These are phyloP conservation scores for Exobasidium rhododendri DNA, from an alignment of 1,284 basidiomycete species.

Conservation along the genomic window DNA sequence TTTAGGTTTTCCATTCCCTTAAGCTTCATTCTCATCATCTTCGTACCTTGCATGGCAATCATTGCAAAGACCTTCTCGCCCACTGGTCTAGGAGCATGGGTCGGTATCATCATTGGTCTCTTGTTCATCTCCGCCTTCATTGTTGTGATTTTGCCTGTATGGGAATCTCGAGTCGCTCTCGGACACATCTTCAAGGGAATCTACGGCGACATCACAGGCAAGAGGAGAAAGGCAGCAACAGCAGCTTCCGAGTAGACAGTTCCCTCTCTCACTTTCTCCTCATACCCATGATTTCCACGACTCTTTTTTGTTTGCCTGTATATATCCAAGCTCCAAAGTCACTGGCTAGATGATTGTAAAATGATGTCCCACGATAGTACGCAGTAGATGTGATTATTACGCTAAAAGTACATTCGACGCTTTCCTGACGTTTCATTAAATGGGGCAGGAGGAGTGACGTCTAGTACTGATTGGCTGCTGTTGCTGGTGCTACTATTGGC, in stretches of 20 bases:
- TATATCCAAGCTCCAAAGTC: no score
- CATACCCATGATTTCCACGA: no score
- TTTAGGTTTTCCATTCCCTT: constrained; percentile 29
- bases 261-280: no score
- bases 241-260: neutral
- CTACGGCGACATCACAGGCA: constrained; percentile 46
- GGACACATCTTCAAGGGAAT: constrained; percentile 64
- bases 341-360: no score
- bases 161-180: constrained; percentile 72
- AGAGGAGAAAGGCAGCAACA: neutral
- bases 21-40: constrained; percentile 34
- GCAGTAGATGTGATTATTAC: no score
- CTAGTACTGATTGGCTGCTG: no score
- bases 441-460: no score
- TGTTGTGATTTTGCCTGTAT: constrained; percentile 79
- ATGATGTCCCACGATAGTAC: no score
- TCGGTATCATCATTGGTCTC: constrained; percentile 69
- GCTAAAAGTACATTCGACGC: no score
- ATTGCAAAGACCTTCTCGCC: constrained; percentile 35
- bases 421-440: no score
- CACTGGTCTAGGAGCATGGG: constrained; percentile 45
- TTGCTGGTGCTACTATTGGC: no score
- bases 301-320: no score
- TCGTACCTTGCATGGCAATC: constrained; percentile 42
- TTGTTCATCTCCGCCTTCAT: constrained; percentile 63